Conservation (phyloP, 345 rosid species). For the Cardamine chenopodiifolia region DNA sequence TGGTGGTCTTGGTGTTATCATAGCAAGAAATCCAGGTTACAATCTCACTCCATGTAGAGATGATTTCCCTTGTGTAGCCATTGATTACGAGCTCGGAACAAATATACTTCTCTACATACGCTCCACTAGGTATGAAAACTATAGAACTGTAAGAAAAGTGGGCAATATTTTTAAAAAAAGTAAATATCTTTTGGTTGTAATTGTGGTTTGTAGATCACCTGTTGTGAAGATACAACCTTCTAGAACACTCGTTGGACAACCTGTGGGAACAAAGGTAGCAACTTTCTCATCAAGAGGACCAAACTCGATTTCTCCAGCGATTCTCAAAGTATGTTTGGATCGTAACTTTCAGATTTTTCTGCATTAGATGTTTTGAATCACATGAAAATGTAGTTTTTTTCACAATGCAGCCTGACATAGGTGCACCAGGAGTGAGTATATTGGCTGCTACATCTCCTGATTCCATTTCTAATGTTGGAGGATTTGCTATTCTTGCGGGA, state of each 20-base stretch:
- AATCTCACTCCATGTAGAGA: conserved; percentile 34
- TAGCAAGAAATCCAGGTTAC: conserved; percentile 44
- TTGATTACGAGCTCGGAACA: conserved; percentile 45
- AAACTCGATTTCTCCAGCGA: conserved; percentile 34
- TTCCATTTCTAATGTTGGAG: background rate
- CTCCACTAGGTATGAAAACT: conserved; percentile 39
- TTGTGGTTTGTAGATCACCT: conserved; percentile 27
- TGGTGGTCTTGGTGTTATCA: conserved; percentile 48
- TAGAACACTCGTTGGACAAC: conserved; percentile 24
- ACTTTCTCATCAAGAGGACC: conserved; percentile 58
- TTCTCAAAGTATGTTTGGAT: conserved; percentile 27
- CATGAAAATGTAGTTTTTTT: background rate
- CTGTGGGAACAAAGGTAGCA: conserved; percentile 35
- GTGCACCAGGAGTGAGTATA: conserved; percentile 51
- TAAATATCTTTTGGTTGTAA: background rate
- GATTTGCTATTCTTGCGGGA: conserved; percentile 36
- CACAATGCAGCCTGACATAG: conserved; percentile 46
- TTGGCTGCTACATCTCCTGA: conserved; percentile 46
- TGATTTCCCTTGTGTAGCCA: conserved; percentile 44
- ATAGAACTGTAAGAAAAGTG: background rate
- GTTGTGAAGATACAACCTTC: conserved; percentile 34
- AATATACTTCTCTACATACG: conserved; percentile 46
- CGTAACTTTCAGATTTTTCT: background rate
- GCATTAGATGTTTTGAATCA: background rate
- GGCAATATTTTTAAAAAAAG: too few relatives aligned